Conservation (phyloP, 306 rosid species). For the Boehmeria nivea region DNA sequence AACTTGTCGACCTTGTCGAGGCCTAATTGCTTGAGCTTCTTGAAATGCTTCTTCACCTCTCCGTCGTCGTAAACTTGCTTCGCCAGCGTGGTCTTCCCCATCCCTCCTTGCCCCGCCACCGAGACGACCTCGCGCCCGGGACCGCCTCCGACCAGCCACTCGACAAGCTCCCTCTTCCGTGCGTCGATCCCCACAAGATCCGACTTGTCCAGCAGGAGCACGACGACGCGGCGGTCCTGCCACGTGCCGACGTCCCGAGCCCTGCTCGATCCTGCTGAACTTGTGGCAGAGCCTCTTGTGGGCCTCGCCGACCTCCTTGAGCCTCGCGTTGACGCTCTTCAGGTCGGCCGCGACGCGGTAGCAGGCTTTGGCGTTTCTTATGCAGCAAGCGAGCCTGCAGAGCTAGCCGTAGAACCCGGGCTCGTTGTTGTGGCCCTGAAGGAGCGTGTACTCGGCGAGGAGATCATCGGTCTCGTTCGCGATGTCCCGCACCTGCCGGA, state of each 20-base stretch:
- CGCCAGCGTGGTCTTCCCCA: constrained; percentile 67
- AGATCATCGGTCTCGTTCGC: constrained; percentile 33
- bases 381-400: constrained; percentile 16
- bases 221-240: constrained; percentile 40
- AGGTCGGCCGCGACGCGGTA: constrained; percentile 19
- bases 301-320: constrained; percentile 15
- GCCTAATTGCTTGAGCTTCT: constrained; percentile 52
- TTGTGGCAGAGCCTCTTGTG: constrained; percentile 24
- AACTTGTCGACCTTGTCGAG: constrained; percentile 54
- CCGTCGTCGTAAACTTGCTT: constrained; percentile 62
- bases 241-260: constrained; percentile 14
- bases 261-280: constrained; percentile 17
- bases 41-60: constrained; percentile 46
- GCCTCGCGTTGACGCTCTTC: constrained; percentile 23
- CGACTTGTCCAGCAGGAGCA: constrained; percentile 49
- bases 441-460: constrained; percentile 29
- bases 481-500: constrained; percentile 29
- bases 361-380: constrained; percentile 25
- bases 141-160: constrained; percentile 30
- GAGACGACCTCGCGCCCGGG: constrained; percentile 40
- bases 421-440: constrained; percentile 21
- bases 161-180: constrained; percentile 33
- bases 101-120: constrained; percentile 56
- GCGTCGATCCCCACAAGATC: constrained; percentile 57
- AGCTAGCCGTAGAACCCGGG: constrained; percentile 19